Conservation (phyloP, 116 monocot genomes). For the Thalassia testudinum region DNA sequence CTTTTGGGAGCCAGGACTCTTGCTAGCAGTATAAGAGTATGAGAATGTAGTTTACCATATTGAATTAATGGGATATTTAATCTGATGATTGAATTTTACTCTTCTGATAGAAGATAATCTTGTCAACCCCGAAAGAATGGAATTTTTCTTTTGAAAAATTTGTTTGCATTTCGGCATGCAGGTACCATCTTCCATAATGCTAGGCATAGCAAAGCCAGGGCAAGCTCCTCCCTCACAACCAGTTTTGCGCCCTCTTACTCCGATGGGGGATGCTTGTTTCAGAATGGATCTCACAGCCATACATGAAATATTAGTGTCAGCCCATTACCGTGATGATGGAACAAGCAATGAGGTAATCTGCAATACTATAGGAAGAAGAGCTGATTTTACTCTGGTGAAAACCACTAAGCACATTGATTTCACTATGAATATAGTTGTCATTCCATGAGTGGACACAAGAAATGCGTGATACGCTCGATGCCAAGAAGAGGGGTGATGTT, state of each 20-base stretch:
- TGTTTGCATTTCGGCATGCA: constrained; percentile 6
- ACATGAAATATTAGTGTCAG: constrained; percentile 67
- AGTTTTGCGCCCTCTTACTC: constrained; percentile 52
- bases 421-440: constrained; percentile 34
- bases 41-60: not conserved
- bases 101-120: not conserved
- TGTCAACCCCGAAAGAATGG: not conserved
- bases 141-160: not conserved
- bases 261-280: constrained; percentile 84
- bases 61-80: not conserved
- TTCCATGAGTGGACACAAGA: constrained; percentile 97
- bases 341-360: constrained; percentile 77
- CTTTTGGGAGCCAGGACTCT: too few relatives aligned
- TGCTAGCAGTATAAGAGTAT: too few relatives aligned
- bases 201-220: constrained; percentile 55
- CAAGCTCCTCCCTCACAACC: constrained; percentile 33
- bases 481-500: constrained; percentile 79
- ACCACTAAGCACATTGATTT: not conserved
- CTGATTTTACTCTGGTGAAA: not conserved
- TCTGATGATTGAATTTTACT: not conserved
- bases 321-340: constrained; percentile 86
- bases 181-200: constrained; percentile 86
- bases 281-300: constrained; percentile 94
- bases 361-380: not conserved
- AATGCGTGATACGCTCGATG: constrained; percentile 87